Base-by-base conservation (phyloP, 2,329 filamentous ascomycete species). In the Aspergillus pseudoglaucus region DNA sequence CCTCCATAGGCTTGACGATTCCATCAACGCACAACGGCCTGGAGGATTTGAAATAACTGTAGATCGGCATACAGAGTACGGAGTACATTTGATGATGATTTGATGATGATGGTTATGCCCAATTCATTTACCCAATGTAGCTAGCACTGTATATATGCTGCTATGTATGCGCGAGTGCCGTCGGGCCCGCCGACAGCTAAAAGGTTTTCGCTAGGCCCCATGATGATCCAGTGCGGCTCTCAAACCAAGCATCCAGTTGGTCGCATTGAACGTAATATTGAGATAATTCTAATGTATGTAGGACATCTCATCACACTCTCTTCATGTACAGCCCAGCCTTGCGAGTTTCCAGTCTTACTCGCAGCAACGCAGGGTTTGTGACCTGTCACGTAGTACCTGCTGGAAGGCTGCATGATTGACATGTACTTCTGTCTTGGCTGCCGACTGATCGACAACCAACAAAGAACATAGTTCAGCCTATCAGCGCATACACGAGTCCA, bases 361-460 rank as follows among this genome's bases (percentile, higher is more conserved):
- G 4, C 15, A 45, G 32, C 15, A 35, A 27, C 4, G 18, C 23
- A 23, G 30, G 12, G 22, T n/a, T 44, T 47, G 41, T 23, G 46
- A 35, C 33, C 23, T 48, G 46, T 44, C 6, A 48, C 15, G 17
- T 48, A 44, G 17, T 33, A 30, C 17, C 17, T 17, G 3, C 41
- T 15, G 20, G 35, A 10, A 44, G 33, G 46, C 46, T 42, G 43
- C 38, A 46, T 42, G 43, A 42, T 45, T 15, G 37, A 45, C 38
- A 45, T 38, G 42, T 8, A 48, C 27, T 38, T 38, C 37, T 48
- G 37, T 42, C 47, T 44, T 40, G 41, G 46, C 46, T 45, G 17
- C 35, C 37, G 37, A 17, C 27, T 47, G 47, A 49, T 49, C 40
- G 47, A 49, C 47, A 44, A 44, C 39, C 17, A 43, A 49, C 33